Evolutionary conservation across 2,329 filamentous ascomycete genomes (phyloP).

Genomic region (Rugonectria rugulosa): DNA sequence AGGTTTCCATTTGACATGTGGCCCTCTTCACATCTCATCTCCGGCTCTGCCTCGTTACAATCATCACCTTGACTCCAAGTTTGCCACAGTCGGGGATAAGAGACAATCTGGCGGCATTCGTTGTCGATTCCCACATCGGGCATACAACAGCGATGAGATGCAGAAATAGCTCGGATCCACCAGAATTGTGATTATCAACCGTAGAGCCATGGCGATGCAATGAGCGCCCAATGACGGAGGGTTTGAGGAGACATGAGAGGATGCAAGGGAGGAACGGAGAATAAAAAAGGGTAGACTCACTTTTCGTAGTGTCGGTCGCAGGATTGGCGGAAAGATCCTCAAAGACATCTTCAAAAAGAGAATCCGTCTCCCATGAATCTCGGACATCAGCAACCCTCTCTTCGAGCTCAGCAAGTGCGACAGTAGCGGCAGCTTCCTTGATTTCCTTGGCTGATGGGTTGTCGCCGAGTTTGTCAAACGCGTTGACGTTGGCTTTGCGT

Average conservation of each 20-base stretch:
- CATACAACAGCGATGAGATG: not conserved
- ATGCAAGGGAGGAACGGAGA: constrained; percentile 4
- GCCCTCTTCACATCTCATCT: not conserved
- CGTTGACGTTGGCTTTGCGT: constrained; percentile 45
- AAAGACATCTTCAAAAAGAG: constrained; percentile 68
- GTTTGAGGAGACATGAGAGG: constrained; percentile 4
- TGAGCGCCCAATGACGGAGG: too few species aligned
- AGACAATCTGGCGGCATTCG: not conserved
- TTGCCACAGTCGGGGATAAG: constrained; percentile 10
- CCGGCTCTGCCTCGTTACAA: too few species aligned
- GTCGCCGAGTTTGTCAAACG: constrained; percentile 45
- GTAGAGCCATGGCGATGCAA: not conserved
- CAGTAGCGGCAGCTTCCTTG: constrained; percentile 46
- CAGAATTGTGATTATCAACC: constrained; percentile 15
- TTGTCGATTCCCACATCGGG: not conserved
- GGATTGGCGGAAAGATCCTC: constrained; percentile 64
- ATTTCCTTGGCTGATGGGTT: constrained; percentile 47
- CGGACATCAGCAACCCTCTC: constrained; percentile 59
- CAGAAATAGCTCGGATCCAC: constrained; percentile 19
- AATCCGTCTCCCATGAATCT: constrained; percentile 70
- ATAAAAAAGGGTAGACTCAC: constrained; percentile 46
- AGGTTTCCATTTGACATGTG: not conserved
- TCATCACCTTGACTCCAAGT: not conserved
- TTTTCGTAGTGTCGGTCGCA: constrained; percentile 50
- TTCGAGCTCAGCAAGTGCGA: constrained; percentile 55